Conservation (phyloP, 148 eudicot species). For the Nepenthes gracilis region DNA sequence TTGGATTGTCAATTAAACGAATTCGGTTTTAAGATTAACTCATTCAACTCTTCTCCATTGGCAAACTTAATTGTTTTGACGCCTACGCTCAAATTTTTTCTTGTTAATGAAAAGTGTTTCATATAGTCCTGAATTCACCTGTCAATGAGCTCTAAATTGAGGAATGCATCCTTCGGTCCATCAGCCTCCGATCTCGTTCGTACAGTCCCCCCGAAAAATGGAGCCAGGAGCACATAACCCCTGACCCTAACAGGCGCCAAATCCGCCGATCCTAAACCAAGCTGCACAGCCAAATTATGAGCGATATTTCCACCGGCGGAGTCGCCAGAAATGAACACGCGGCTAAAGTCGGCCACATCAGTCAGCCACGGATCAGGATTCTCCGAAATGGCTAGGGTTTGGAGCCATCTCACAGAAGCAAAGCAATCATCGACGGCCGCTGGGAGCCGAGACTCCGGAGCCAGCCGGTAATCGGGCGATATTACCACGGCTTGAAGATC, state of each 20-base stretch:
- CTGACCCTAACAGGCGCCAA: slow-evolving; percentile 30
- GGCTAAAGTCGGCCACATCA: slow-evolving; percentile 43
- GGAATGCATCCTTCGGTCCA: slow-evolving; percentile 46
- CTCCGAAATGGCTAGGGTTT: slow-evolving; percentile 12
- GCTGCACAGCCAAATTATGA: slow-evolving; percentile 42
- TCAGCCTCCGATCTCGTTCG: slow-evolving; percentile 38
- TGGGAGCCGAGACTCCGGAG: slow-evolving; percentile 48
- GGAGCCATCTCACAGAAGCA: slow-evolving; percentile 40
- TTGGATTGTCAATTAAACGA: too few species aligned
- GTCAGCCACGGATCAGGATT: slow-evolving; percentile 32
- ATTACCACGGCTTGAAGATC: slow-evolving; percentile 41
- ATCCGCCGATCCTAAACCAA: slow-evolving; percentile 15
- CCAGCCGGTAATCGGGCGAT: slow-evolving; percentile 46
- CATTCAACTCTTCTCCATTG: too few species aligned
- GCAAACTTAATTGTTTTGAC: too few species aligned
- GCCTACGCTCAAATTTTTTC: too few species aligned
- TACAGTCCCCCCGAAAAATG: slow-evolving; percentile 52
- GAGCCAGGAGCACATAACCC: slow-evolving; percentile 51
- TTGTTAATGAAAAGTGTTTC: too few species aligned
- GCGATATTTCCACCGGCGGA: slow-evolving; percentile 65
- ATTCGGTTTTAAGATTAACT: too few species aligned
- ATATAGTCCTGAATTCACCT: slow-evolving; percentile 18
- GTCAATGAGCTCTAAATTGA: slow-evolving; percentile 52
- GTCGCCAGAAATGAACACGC: slow-evolving; percentile 50
- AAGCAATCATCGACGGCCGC: slow-evolving; percentile 47